A percentile compares a stretch with the other conserved stretches of the same genome.
These are phyloP conservation scores for Urtica urens DNA, from an alignment of 306 rosid species.

Conservation along the genomic window DNA sequence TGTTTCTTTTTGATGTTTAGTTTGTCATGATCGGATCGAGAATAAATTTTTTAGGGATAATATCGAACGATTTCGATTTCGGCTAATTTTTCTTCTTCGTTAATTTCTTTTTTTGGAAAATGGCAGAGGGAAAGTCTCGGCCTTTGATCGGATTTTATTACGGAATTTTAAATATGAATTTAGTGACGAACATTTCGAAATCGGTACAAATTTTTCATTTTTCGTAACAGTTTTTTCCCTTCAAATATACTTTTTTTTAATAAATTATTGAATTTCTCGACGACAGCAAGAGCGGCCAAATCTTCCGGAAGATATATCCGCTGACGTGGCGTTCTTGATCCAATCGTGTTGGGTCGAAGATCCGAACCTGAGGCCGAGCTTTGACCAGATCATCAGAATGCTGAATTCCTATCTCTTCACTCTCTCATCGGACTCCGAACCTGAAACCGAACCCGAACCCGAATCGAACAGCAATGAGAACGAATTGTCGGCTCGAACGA, in stretches of 20 bases:
- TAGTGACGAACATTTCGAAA: conserved; percentile 6
- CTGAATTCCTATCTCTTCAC: conserved; percentile 63
- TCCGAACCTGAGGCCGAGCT: conserved; percentile 73
- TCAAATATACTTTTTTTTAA: background rate
- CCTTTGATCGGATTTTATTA: too few species aligned
- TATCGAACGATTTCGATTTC: too few species aligned
- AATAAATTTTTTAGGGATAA: too few species aligned
- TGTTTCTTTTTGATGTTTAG: too few species aligned
- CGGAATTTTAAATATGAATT: background rate
- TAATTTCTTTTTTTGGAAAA: too few species aligned
- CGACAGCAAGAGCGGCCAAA: conserved; percentile 88
- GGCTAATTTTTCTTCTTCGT: too few species aligned
- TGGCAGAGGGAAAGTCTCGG: too few species aligned
- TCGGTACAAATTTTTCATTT: background rate
- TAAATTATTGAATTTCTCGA: conserved; percentile 25
- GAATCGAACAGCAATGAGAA: conserved; percentile 42
- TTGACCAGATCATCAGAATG: conserved; percentile 78
- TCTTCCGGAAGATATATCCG: conserved; percentile 62
- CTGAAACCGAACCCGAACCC: conserved; percentile 31
- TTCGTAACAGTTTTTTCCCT: background rate
- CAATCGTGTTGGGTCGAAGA: conserved; percentile 98
- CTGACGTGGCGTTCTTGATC: conserved; percentile 65
- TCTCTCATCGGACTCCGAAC: conserved; percentile 44
- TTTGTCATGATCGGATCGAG: too few species aligned
- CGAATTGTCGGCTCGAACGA: conserved; percentile 51